Evolutionary conservation across 2,329 filamentous ascomycete genomes (phyloP).

Genomic region (Nemania sp.): DNA sequence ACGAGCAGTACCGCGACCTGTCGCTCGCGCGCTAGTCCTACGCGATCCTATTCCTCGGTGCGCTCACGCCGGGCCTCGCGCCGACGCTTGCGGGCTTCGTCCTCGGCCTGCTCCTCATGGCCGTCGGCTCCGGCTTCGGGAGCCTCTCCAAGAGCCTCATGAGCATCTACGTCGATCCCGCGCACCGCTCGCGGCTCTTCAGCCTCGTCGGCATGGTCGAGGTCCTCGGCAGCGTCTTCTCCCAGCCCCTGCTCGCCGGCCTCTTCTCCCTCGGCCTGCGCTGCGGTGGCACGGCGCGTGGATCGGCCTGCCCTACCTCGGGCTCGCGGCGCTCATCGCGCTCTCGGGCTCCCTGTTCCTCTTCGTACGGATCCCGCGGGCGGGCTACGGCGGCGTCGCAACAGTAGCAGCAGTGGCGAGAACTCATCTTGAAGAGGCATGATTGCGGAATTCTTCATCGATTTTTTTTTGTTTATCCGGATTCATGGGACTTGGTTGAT

Average conservation of each 20-base stretch:
- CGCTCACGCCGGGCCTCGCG: constrained; percentile 34
- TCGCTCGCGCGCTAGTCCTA: constrained; percentile 37
- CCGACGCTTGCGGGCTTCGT: constrained; percentile 36
- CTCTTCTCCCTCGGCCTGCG: constrained; percentile 41
- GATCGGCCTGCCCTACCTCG: constrained; percentile 41
- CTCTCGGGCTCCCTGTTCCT: constrained; percentile 26
- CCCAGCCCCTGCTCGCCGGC: constrained; percentile 38
- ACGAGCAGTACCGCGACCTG: constrained; percentile 39
- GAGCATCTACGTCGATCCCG: constrained; percentile 39
- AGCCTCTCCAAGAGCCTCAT: constrained; percentile 39
- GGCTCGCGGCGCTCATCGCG: constrained; percentile 30
- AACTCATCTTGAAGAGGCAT: constrained; percentile 18
- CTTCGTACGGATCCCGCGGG: constrained; percentile 34
- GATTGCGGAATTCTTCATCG: neutral
- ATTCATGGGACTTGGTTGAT: neutral
- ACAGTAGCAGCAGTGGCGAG: neutral
- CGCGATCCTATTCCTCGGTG: constrained; percentile 31
- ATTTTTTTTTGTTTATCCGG: neutral
- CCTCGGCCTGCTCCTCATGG: constrained; percentile 38
- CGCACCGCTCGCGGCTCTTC: constrained; percentile 40
- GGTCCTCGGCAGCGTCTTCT: constrained; percentile 38
- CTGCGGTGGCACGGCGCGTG: constrained; percentile 36
- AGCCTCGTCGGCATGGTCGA: constrained; percentile 41
- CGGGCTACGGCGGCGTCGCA: no score
- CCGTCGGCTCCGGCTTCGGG: constrained; percentile 37